Percentiles rank a stretch among this genome's conserved stretches.
phyloP scores from a whole-genome alignment of 495 filamentous ascomycete species.

The Parathielavia hyrcaniae region DNA sequence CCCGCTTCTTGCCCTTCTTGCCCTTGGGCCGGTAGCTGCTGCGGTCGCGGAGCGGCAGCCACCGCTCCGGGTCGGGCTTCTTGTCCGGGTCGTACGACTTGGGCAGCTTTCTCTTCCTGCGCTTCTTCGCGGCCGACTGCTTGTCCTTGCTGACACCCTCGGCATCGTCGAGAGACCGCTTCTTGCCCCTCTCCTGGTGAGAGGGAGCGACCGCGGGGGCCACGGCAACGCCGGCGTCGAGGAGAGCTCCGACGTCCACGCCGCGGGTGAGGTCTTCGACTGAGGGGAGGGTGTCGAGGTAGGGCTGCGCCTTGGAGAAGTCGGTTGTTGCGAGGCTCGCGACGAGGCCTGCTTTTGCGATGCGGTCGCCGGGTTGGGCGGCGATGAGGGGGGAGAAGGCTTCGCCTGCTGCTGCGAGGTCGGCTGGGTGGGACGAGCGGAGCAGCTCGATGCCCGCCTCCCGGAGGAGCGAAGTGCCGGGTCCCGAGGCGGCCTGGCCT shows the following conservation, averaged over 20 bases:
- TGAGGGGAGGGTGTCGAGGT: slow-evolving; percentile 58
- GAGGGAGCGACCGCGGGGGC: slow-evolving; percentile 39
- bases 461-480: slow-evolving; percentile 55
- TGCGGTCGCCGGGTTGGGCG: slow-evolving; percentile 55
- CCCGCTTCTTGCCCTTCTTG: slow-evolving; percentile 80
- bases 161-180: slow-evolving; percentile 24
- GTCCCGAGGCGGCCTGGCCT: slow-evolving; percentile 37
- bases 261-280: slow-evolving; percentile 58
- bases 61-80: slow-evolving; percentile 79
- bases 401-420: slow-evolving; percentile 61
- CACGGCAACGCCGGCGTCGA: slow-evolving; percentile 68
- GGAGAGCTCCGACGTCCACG: slow-evolving; percentile 62
- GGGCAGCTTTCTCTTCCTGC: slow-evolving; percentile 67
- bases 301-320: slow-evolving; percentile 51
- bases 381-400: slow-evolving; percentile 65
- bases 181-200: slow-evolving; percentile 21
- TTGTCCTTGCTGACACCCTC: slow-evolving; percentile 52
- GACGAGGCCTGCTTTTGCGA: slow-evolving; percentile 71
- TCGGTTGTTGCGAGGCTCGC: slow-evolving; percentile 71
- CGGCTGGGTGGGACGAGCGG: slow-evolving; percentile 58
- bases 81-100: slow-evolving; percentile 71
- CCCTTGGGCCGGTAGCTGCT: slow-evolving; percentile 86
- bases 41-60: slow-evolving; percentile 83
- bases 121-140: slow-evolving; percentile 56
- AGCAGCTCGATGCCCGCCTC: slow-evolving; percentile 77